phyloP scores from a whole-genome alignment of 352 stramenopile genomes.

The Phytophthora megakarya region DNA sequence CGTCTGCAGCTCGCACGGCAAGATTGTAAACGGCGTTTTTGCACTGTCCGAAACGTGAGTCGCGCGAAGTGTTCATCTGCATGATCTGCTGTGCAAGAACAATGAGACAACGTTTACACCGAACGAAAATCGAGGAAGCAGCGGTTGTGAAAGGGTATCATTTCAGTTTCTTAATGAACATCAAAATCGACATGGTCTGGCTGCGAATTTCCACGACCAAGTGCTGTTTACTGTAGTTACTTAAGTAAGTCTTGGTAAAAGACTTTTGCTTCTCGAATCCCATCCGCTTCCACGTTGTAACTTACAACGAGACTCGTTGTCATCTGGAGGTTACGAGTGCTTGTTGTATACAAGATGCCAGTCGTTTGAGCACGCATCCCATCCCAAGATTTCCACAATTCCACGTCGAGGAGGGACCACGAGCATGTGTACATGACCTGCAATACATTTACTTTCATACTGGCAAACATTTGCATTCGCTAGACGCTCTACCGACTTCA shows the following conservation, averaged over 20 bases:
- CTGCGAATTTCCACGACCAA: not conserved
- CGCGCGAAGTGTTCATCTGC: conserved; percentile 8
- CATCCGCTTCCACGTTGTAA: conserved; percentile 31
- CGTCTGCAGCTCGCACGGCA: not conserved
- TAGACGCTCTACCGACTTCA: conserved; percentile 12
- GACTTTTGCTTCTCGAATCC: conserved; percentile 19
- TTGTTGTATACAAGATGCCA: conserved; percentile 18
- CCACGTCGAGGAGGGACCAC: conserved; percentile 25
- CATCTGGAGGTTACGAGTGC: too few relatives aligned
- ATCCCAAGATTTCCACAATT: conserved; percentile 29
- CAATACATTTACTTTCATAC: too few relatives aligned
- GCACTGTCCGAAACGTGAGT: conserved; percentile 10
- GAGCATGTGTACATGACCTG: conserved; percentile 4
- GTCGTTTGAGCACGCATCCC: conserved; percentile 16
- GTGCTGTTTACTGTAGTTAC: not conserved
- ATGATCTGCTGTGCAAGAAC: conserved; percentile 9
- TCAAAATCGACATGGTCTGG: not conserved
- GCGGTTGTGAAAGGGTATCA: not conserved
- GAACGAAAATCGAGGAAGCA: not conserved
- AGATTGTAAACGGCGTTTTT: conserved; percentile 12
- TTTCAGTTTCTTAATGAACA: too few relatives aligned
- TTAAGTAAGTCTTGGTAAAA: not conserved
- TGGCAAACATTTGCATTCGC: conserved; percentile 8
- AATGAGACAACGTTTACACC: not conserved
- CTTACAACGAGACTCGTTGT: too few relatives aligned